Percentiles rank a stretch among this genome's conserved stretches.
These are phyloP conservation scores for Tetrahymena elliotti DNA, from an alignment of 73 alveolate species.

Conservation along the genomic window DNA sequence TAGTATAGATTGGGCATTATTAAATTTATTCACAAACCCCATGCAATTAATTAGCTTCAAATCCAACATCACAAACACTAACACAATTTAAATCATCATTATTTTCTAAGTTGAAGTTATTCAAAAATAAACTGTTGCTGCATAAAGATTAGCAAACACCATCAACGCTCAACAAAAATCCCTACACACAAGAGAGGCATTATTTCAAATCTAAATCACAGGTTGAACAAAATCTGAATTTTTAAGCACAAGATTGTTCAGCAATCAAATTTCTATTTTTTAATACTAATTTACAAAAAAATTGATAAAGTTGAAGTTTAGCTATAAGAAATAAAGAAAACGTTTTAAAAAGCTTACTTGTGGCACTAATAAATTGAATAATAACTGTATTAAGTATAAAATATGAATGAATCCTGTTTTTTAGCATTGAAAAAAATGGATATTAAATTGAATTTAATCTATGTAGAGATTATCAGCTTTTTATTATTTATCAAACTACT, in stretches of 20 bases:
- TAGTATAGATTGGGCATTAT: not conserved
- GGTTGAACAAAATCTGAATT: not conserved
- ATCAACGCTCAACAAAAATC: not conserved
- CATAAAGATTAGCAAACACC: not conserved
- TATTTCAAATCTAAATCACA: not conserved
- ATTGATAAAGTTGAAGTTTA: too few relatives aligned
- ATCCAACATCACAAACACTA: not conserved
- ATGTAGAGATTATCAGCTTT: too few relatives aligned
- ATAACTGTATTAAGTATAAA: too few relatives aligned
- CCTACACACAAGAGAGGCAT: not conserved
- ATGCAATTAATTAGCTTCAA: not conserved
- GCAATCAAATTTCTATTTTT: not conserved
- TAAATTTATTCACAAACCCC: not conserved
- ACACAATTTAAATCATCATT: not conserved
- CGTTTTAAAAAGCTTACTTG: too few relatives aligned
- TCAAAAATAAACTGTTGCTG: not conserved
- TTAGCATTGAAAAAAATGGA: too few relatives aligned
- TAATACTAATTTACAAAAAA: not conserved
- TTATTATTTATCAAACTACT: too few relatives aligned
- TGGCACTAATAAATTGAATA: too few relatives aligned
- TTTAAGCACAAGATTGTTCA: not conserved
- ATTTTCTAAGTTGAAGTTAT: too few relatives aligned
- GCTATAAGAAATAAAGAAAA: too few relatives aligned
- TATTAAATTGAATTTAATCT: too few relatives aligned
- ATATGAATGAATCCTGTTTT: too few relatives aligned